Conservation (phyloP, 2,329 filamentous ascomycete genomes). For the Botrytis deweyae region DNA sequence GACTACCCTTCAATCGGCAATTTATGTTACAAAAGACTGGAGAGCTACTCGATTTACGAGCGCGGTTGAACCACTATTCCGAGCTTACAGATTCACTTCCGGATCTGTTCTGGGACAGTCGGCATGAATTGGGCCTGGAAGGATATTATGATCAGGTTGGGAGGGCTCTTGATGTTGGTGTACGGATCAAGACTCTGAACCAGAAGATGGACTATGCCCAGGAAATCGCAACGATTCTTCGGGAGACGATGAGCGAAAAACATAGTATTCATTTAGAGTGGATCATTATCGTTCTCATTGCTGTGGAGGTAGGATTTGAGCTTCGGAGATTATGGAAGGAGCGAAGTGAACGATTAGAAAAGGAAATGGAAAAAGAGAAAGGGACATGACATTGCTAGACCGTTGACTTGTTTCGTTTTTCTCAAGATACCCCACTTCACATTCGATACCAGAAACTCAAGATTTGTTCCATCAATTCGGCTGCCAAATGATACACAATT, state of each 20-base stretch:
- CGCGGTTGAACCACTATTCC: constrained; percentile 93
- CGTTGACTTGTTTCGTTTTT: background rate
- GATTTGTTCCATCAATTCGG: background rate
- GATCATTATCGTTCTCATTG: constrained; percentile 93
- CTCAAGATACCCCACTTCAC: constrained; percentile 6
- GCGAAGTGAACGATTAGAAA: constrained; percentile 16
- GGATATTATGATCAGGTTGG: constrained; percentile 95
- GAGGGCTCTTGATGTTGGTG: constrained; percentile 83
- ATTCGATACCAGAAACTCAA: background rate
- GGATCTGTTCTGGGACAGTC: constrained; percentile 94
- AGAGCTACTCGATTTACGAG: constrained; percentile 82
- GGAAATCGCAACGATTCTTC: constrained; percentile 85
- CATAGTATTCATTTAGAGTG: constrained; percentile 86
- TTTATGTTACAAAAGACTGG: constrained; percentile 94
- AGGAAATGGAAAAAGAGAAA: background rate
- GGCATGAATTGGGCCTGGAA: constrained; percentile 84
- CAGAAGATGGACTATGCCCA: constrained; percentile 98
- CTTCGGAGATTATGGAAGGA: constrained; percentile 55
- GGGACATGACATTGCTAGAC: background rate
- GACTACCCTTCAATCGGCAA: constrained; percentile 62
- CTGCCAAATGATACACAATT: background rate
- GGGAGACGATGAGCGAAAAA: constrained; percentile 86
- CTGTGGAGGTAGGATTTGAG: constrained; percentile 89
- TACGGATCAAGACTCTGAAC: constrained; percentile 87
- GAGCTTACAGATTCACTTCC: constrained; percentile 93